phyloP scores from a whole-genome alignment of 257 asterid species.

The Plantago elongata region DNA sequence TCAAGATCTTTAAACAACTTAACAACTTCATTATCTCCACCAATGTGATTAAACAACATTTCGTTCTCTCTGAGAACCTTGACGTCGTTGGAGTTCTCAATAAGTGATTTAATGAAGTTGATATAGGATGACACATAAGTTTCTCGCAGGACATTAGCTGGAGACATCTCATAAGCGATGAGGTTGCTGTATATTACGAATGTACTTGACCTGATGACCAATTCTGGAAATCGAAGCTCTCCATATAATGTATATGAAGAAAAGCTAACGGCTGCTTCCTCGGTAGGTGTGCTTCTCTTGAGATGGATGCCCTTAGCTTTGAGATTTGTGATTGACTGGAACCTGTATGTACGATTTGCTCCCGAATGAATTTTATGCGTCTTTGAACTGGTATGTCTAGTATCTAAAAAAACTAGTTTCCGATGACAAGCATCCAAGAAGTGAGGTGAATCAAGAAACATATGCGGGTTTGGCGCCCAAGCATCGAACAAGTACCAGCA shows the following conservation, averaged over 20 bases:
- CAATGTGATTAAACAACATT: constrained; percentile 16
- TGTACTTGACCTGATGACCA: not conserved
- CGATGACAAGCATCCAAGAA: not conserved
- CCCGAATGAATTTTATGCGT: too few relatives aligned
- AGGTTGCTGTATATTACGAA: constrained; percentile 16
- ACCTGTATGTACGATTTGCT: not conserved
- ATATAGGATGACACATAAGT: constrained; percentile 8
- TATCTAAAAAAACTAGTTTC: too few relatives aligned
- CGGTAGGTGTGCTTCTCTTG: not conserved
- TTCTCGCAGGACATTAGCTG: not conserved
- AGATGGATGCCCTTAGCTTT: not conserved
- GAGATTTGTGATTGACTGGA: not conserved
- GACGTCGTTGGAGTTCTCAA: constrained; percentile 22
- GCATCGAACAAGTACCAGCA: not conserved
- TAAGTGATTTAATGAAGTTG: constrained; percentile 24
- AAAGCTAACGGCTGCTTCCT: not conserved
- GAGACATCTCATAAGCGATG: constrained; percentile 28
- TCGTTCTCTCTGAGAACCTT: constrained; percentile 22
- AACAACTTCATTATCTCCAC: constrained; percentile 26
- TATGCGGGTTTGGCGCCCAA: not conserved
- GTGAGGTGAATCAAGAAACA: not conserved
- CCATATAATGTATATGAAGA: not conserved
- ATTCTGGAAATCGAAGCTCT: not conserved
- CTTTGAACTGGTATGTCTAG: too few relatives aligned
- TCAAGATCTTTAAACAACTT: not conserved